These are phyloP conservation scores for Mayamaea pseudoterrestris DNA, from an alignment of 108 stramenopile genomes.

Conservation along the genomic window DNA sequence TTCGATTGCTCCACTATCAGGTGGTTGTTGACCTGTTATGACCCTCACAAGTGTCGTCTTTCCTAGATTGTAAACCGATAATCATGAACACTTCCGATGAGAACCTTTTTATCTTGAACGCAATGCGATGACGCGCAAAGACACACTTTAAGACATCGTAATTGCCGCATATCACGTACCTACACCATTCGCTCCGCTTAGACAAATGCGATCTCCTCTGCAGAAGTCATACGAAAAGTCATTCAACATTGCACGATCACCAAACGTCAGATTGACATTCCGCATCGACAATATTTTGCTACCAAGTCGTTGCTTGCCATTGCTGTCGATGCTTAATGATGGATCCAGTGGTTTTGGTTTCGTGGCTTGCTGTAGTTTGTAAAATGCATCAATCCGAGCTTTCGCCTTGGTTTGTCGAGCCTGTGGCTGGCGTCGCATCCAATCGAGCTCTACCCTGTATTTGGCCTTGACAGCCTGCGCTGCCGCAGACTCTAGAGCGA, in stretches of 20 bases:
- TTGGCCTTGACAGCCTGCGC: slow-evolving; percentile 46
- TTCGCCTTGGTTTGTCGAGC: slow-evolving; percentile 43
- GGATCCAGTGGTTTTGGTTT: slow-evolving; percentile 64
- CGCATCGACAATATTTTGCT: slow-evolving; percentile 46
- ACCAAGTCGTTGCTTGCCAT: slow-evolving; percentile 37
- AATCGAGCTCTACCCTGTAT: slow-evolving; percentile 51
- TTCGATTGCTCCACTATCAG: slow-evolving; percentile 48
- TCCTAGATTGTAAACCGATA: slow-evolving; percentile 10
- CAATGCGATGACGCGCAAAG: neutral
- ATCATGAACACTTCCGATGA: neutral
- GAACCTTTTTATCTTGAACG: no score
- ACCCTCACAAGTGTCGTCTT: slow-evolving; percentile 62
- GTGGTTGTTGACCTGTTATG: slow-evolving; percentile 36
- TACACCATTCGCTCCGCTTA: slow-evolving; percentile 74
- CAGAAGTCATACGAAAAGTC: slow-evolving; percentile 77
- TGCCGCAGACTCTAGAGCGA: slow-evolving; percentile 62
- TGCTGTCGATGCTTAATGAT: slow-evolving; percentile 24
- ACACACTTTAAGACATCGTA: neutral
- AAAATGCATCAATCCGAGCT: slow-evolving; percentile 66
- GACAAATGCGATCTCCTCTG: slow-evolving; percentile 63
- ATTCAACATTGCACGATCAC: slow-evolving; percentile 48
- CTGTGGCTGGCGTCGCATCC: slow-evolving; percentile 83
- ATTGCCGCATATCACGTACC: slow-evolving; percentile 35
- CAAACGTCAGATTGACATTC: slow-evolving; percentile 54
- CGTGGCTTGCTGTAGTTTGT: slow-evolving; percentile 65